A percentile compares a stretch with the other conserved stretches of the same genome.
These are phyloP conservation scores for Trichopus zeylanicus DNA, from an alignment of 116 monocot genomes.

Conservation along the genomic window DNA sequence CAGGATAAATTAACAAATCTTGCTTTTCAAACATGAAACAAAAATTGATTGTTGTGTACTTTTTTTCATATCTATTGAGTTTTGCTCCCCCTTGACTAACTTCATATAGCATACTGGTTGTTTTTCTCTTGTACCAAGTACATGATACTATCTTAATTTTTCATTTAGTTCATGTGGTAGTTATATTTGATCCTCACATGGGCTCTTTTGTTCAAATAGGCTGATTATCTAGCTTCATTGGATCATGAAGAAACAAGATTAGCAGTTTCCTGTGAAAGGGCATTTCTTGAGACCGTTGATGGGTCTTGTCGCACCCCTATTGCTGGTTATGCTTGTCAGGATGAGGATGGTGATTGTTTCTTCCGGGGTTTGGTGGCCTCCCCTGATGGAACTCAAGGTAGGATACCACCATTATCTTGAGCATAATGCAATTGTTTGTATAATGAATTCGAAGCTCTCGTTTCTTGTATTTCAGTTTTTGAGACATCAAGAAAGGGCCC, in stretches of 20 bases:
- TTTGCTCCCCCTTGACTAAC: no score
- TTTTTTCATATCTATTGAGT: no score
- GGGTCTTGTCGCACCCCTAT: constrained; percentile 95
- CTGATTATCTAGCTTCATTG: constrained; percentile 55
- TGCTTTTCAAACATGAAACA: no score
- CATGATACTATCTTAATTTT: no score
- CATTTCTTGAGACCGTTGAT: constrained; percentile 73
- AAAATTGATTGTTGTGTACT: no score
- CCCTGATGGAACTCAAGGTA: constrained; percentile 92
- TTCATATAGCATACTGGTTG: no score
- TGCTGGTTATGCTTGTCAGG: constrained; percentile 75
- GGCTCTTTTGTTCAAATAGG: constrained; percentile 23
- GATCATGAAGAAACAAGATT: constrained; percentile 92
- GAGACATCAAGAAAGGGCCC: constrained; percentile 74
- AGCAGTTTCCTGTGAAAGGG: constrained; percentile 89
- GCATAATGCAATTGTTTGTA: background rate
- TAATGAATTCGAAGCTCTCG: background rate
- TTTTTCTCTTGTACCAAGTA: no score
- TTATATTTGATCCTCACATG: no score
- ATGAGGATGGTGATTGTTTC: constrained; percentile 54
- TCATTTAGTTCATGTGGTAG: no score
- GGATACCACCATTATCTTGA: background rate
- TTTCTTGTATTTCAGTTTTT: constrained; percentile 40
- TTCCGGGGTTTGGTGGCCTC: constrained; percentile 91
- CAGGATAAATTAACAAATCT: no score